Evolutionary conservation across 768 basidiomycete species (phyloP), one percentile per base, ranked within the genome.

Genomic region (Tulasnella sp.): DNA sequence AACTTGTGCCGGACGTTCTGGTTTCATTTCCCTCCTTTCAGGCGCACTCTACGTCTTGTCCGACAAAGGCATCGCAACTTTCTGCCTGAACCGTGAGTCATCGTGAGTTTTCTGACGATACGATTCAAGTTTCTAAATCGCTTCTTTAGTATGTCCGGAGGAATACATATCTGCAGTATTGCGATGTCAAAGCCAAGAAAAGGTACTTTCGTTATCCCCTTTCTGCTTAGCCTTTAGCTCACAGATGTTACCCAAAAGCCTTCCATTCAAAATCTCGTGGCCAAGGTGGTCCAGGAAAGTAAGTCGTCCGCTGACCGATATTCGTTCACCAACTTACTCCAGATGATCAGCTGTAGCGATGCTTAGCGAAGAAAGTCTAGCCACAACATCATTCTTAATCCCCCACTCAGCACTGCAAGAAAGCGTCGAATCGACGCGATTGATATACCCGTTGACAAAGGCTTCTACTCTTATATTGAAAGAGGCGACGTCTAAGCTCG

Each of bases 171-270:
- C 80, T 60, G 74, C 83, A 3, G 70, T 90, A 58, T 72, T 90
- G 10, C 81, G 83, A 64, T 86, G 85, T 63, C 88, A 90, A 67
- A 84, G 86, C 59, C 87, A 92, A 67, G 89, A 91, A 68, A 92
- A 92, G 79, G 88, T 84, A 65, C 26, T 65, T 26, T 43, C 30
- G 56, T 30, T 59, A 21, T 7, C 45, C 23, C 3, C 41, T 43
- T 0, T n/a, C 23, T 17, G 13, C 19, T 5, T 15, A 44, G 21
- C n/a, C 17, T 17, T 15, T 51, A 4, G n/a, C 21, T 11, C 26
- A 41, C 45, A 17, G 17, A 4, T 17, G 21, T 21, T 53, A 17
- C 21, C 49, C 32, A 41, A 5, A 62, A 88, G 86, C 85, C 84
- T 15, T 87, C 86, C 3, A 78, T 89, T 41, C 86, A 89, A 70